These are phyloP conservation scores for Cucurbita argyrosperma DNA, from an alignment of 306 rosid genomes.

Conservation along the genomic window DNA sequence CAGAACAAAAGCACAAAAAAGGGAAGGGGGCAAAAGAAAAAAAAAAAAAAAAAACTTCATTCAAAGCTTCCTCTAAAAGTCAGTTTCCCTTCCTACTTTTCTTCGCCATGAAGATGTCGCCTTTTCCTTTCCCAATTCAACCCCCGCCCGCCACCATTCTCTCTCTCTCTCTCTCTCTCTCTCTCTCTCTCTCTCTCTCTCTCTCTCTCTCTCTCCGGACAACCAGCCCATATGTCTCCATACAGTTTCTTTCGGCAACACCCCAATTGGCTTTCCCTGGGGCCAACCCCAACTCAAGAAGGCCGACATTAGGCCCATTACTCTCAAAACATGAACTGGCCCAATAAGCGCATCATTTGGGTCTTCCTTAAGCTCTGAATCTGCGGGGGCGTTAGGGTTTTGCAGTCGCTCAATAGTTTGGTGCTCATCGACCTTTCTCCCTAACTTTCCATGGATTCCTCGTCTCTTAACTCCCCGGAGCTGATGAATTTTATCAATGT, in stretches of 20 bases:
- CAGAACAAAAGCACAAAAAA: neutral
- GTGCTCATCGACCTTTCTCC: neutral
- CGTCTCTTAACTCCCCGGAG: conserved; percentile 42
- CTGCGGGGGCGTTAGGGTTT: neutral
- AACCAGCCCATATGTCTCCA: too few species aligned
- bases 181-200: too few species aligned
- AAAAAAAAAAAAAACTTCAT: neutral
- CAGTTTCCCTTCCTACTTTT: neutral
- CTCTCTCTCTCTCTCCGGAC: too few species aligned
- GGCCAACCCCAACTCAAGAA: too few species aligned
- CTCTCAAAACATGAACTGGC: too few species aligned
- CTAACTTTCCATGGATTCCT: conserved; percentile 49
- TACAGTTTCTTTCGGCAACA: too few species aligned
- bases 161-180: too few species aligned
- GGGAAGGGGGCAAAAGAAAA: neutral
- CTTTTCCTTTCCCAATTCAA: neutral
- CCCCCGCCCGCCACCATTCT: too few species aligned
- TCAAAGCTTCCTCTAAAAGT: neutral
- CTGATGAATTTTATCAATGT: conserved; percentile 54
- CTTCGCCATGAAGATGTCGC: neutral
- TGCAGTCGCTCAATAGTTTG: neutral
- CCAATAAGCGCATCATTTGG: too few species aligned
- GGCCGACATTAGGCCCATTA: too few species aligned
- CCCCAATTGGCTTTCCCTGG: too few species aligned
- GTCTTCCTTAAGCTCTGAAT: too few species aligned